A percentile compares a stretch with the other conserved stretches of the same genome.
These are phyloP conservation scores for Alternaria consortialis DNA, from an alignment of 2,329 filamentous ascomycete genomes.

Conservation along the genomic window DNA sequence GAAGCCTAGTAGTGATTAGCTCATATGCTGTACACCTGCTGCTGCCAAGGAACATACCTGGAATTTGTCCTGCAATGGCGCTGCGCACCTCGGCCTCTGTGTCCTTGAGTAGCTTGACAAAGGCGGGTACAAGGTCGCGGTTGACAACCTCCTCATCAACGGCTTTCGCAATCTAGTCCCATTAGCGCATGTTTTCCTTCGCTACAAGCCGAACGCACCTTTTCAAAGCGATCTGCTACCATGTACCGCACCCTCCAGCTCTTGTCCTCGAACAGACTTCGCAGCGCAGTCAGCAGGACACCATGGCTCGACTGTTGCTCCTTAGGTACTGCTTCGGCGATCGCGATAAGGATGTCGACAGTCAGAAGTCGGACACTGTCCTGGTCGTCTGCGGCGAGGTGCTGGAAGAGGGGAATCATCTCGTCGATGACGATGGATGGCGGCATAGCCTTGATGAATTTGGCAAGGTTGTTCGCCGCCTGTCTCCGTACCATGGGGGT, in stretches of 20 bases:
- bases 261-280: conserved; percentile 97
- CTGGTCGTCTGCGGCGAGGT: conserved; percentile 94
- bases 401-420: conserved; percentile 99
- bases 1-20: conserved; percentile 71
- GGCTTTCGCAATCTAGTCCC: conserved; percentile 86
- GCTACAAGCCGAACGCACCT: conserved; percentile 64
- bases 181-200: conserved; percentile 38
- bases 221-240: conserved; percentile 98
- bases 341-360: conserved; percentile 94
- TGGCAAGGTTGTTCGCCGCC: conserved; percentile 93
- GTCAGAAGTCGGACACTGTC: conserved; percentile 96
- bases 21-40: conserved; percentile 9
- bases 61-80: conserved; percentile 96
- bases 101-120: conserved; percentile 97
- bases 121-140: conserved; percentile 92
- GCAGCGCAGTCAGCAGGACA: conserved; percentile 86
- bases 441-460: conserved; percentile 97
- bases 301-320: conserved; percentile 97
- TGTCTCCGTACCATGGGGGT: conserved; percentile 99
- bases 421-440: conserved; percentile 91
- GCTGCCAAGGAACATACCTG: conserved; percentile 60
- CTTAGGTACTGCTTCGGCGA: conserved; percentile 96
- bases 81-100: conserved; percentile 97
- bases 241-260: conserved; percentile 99
- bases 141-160: conserved; percentile 97